Percentiles rank a stretch among this genome's conserved stretches.
Evolutionary conservation across 495 filamentous ascomycete species (phyloP).

Genomic region (Neurospora africana): DNA sequence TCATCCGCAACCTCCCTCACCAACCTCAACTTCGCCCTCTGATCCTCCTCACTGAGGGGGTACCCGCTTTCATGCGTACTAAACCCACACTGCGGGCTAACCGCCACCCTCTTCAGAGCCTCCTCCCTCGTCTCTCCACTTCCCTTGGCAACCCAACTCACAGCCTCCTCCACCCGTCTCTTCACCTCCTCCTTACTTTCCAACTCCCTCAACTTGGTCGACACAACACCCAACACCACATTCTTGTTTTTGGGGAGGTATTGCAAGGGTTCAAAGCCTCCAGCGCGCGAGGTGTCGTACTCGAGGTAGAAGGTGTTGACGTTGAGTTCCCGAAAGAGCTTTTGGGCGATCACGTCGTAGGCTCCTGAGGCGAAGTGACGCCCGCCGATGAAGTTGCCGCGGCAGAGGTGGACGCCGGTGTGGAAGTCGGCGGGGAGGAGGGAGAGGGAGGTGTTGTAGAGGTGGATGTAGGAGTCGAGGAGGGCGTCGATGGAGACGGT

Average conservation of each 20-base stretch:
- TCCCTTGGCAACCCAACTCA: conserved; percentile 61
- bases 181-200: conserved; percentile 70
- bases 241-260: conserved; percentile 62
- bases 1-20: conserved; percentile 61
- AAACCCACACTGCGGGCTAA: conserved; percentile 76
- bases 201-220: conserved; percentile 60
- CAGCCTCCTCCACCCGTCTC: conserved; percentile 53
- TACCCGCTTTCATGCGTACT: conserved; percentile 63
- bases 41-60: conserved; percentile 50
- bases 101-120: conserved; percentile 55
- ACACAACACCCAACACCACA: conserved; percentile 67
- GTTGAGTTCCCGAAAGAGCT: conserved; percentile 66
- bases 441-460: conserved; percentile 65
- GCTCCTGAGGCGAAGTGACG: conserved; percentile 73
- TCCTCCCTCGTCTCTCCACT: conserved; percentile 50
- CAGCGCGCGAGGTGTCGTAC: conserved; percentile 66
- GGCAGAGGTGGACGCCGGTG: conserved; percentile 68
- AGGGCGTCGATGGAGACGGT: conserved; percentile 45
- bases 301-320: conserved; percentile 77
- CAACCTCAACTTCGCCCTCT: conserved; percentile 59
- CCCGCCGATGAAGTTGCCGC: conserved; percentile 68
- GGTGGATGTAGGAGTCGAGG: conserved; percentile 62
- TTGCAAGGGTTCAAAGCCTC: conserved; percentile 69
- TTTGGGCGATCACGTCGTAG: conserved; percentile 70
- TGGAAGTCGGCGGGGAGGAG: conserved; percentile 57